phyloP scores from a whole-genome alignment of 2,329 filamentous ascomycete genomes.

The Macrophomina tecta region DNA sequence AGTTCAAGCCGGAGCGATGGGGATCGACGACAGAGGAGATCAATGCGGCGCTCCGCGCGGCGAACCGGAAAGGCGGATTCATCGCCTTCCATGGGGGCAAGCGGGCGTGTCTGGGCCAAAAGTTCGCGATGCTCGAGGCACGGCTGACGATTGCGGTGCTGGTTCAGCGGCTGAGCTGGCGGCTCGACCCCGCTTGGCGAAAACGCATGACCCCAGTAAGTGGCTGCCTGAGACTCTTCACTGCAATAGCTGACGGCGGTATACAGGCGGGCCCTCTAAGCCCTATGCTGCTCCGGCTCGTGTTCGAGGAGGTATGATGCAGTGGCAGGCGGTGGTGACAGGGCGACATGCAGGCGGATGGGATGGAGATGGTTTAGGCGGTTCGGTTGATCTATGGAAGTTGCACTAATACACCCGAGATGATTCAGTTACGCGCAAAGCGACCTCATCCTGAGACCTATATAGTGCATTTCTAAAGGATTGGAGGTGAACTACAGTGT shows the following conservation, averaged over 20 bases:
- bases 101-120: slow-evolving; percentile 50
- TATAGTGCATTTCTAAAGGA: neutral
- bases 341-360: neutral
- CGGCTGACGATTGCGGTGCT: slow-evolving; percentile 44
- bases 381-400: neutral
- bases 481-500: neutral
- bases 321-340: neutral
- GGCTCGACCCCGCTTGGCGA: slow-evolving; percentile 41
- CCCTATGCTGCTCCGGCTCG: slow-evolving; percentile 13
- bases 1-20: slow-evolving; percentile 51
- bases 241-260: neutral
- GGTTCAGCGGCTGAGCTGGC: slow-evolving; percentile 39
- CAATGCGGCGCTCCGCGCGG: slow-evolving; percentile 42
- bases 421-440: neutral
- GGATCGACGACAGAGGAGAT: slow-evolving; percentile 45
- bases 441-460: neutral
- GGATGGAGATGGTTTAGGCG: neutral
- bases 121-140: slow-evolving; percentile 48
- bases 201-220: slow-evolving; percentile 45
- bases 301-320: slow-evolving; percentile 1
- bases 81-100: slow-evolving; percentile 52
- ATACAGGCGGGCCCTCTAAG: slow-evolving; percentile 16
- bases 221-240: neutral
- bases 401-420: neutral
- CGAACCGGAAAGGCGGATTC: slow-evolving; percentile 47